Percentiles rank a stretch among this genome's conserved stretches.
Evolutionary conservation across 108 stramenopile genomes (phyloP).

Genomic region (Aurantiochytrium sp.): DNA sequence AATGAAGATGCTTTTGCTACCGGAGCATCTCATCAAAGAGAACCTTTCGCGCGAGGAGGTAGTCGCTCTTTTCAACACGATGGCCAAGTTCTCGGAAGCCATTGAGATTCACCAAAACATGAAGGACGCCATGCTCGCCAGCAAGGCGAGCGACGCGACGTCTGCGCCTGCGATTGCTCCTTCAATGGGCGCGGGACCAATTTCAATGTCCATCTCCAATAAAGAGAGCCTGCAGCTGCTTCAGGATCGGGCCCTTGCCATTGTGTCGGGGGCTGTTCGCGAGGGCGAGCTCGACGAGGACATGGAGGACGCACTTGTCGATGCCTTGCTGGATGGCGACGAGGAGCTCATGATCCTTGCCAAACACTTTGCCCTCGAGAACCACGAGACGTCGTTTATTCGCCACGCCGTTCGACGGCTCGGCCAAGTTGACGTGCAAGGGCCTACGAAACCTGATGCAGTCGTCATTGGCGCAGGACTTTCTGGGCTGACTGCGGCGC

Average conservation of each 20-base stretch:
- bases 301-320: background rate
- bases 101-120: conserved; percentile 29
- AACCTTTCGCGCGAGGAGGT: conserved; percentile 70
- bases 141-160: background rate
- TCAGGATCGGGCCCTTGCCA: background rate
- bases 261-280: background rate
- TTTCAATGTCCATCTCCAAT: background rate
- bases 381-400: background rate
- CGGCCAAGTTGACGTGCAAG: conserved; percentile 1
- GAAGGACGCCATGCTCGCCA: background rate
- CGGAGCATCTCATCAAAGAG: conserved; percentile 25
- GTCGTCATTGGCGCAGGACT: conserved; percentile 79
- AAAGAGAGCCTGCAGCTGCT: background rate
- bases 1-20: conserved; percentile 76
- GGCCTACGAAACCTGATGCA: conserved; percentile 61
- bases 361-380: background rate
- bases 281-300: background rate
- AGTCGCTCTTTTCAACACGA: conserved; percentile 75
- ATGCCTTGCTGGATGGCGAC: background rate
- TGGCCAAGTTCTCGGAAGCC: conserved; percentile 68
- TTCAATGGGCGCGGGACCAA: too few relatives aligned
- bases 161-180: too few relatives aligned
- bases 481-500: conserved; percentile 70
- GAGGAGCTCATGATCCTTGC: background rate
- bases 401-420: conserved; percentile 38